Percentiles rank a stretch among this genome's conserved stretches.
These are phyloP conservation scores for Sugiyamaella neomexicana DNA, from an alignment of 1,139 yeast genomes.

Conservation along the genomic window DNA sequence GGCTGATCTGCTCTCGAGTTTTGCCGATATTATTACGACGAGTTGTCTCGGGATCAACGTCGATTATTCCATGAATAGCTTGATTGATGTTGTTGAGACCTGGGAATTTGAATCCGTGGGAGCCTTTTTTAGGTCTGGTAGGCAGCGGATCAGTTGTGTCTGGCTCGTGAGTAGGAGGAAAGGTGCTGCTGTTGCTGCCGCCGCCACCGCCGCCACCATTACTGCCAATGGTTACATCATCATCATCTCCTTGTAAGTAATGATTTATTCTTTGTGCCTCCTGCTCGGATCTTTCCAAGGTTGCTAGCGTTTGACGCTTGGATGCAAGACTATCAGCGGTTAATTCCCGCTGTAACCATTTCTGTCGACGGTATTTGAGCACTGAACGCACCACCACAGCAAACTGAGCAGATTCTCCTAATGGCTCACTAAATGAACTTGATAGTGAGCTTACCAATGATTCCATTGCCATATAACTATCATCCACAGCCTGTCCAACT, in stretches of 20 bases:
- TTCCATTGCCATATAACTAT: conserved; percentile 65
- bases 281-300: conserved; percentile 44
- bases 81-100: conserved; percentile 55
- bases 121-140: conserved; percentile 31
- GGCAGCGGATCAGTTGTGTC: not conserved
- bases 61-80: conserved; percentile 67
- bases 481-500: conserved; percentile 79
- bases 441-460: conserved; percentile 67
- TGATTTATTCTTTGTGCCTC: conserved; percentile 46
- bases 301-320: conserved; percentile 40
- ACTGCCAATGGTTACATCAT: not conserved
- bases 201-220: not conserved
- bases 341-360: conserved; percentile 63
- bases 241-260: conserved; percentile 31
- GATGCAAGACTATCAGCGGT: conserved; percentile 56
- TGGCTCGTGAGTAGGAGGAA: conserved; percentile 14
- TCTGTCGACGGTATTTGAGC: conserved; percentile 66
- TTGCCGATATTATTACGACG: conserved; percentile 57
- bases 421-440: conserved; percentile 76
- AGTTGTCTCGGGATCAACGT: conserved; percentile 67
- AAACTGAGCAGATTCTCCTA: conserved; percentile 79
- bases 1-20: conserved; percentile 53
- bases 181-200: too few species aligned
- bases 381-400: conserved; percentile 67
- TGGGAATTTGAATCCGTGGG: conserved; percentile 46